Percentiles rank a stretch among this genome's conserved stretches.
phyloP scores from a whole-genome alignment of 2,329 filamentous ascomycete species.

The Hypomyces perniciosus region DNA sequence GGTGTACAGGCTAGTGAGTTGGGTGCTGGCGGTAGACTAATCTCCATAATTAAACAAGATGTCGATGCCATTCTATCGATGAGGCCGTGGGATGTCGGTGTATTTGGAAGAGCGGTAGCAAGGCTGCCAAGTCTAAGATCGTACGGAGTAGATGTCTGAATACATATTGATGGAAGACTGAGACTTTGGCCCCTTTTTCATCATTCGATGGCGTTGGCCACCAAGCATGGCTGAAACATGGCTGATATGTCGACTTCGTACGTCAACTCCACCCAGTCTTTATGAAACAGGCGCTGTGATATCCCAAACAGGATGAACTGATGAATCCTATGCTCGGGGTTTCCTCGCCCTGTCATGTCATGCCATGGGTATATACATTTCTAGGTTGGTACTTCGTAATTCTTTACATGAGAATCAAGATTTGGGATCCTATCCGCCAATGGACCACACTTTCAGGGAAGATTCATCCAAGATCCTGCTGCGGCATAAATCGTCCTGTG shows the following conservation, averaged over 20 bases:
- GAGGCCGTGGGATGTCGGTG: neutral
- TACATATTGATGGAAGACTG: too few relatives aligned
- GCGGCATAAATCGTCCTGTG: neutral
- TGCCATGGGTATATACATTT: neutral
- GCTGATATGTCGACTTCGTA: too few relatives aligned
- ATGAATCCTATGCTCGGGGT: too few relatives aligned
- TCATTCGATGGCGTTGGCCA: too few relatives aligned
- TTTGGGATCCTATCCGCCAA: slow-evolving; percentile 1
- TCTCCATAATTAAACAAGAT: neutral
- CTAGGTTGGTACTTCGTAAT: neutral
- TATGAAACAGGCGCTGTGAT: too few relatives aligned
- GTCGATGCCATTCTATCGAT: neutral
- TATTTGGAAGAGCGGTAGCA: too few relatives aligned
- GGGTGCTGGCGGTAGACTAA: neutral
- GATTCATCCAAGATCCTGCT: slow-evolving; percentile 17
- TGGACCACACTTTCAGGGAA: slow-evolving; percentile 18
- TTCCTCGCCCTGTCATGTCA: neutral
- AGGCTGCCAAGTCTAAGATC: too few relatives aligned
- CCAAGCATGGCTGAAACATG: too few relatives aligned
- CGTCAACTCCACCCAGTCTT: too few relatives aligned
- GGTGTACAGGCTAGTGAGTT: slow-evolving; percentile 1
- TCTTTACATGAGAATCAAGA: neutral
- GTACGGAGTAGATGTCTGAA: too few relatives aligned
- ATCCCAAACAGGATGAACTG: too few relatives aligned
- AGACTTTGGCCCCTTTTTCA: too few relatives aligned